A percentile compares a stretch with the other conserved stretches of the same genome.
These are phyloP conservation scores for Aspergillus asperescens DNA, from an alignment of 495 filamentous ascomycete genomes.

Conservation along the genomic window DNA sequence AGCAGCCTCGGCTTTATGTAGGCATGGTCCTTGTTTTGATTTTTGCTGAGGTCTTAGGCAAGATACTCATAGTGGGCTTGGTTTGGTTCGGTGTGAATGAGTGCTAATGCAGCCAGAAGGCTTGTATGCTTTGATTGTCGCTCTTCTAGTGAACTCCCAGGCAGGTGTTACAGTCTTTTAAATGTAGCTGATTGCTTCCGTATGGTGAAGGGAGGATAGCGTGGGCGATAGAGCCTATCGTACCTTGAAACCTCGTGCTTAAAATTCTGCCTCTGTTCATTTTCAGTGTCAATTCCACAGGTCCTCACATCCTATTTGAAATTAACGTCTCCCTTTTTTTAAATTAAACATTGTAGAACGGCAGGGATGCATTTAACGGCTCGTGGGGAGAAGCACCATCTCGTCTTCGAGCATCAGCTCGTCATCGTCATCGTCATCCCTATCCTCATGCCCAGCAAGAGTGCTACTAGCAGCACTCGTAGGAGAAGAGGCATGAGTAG, in stretches of 20 bases:
- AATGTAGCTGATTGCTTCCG: not conserved
- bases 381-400: not conserved
- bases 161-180: not conserved
- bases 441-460: not conserved
- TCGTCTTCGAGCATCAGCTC: not conserved
- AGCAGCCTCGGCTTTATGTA: conserved; percentile 95
- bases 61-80: conserved; percentile 22
- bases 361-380: not conserved
- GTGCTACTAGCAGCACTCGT: not conserved
- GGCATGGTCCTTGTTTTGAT: conserved; percentile 99
- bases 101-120: not conserved
- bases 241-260: no score
- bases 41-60: conserved; percentile 99
- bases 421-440: not conserved
- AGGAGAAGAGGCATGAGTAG: not conserved
- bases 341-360: not conserved
- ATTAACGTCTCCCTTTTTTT: no score
- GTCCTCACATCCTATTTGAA: no score
- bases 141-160: not conserved
- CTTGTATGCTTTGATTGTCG: not conserved
- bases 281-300: no score
- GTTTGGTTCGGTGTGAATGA: not conserved
- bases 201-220: no score
- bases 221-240: no score
- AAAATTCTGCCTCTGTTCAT: no score